Percentiles rank a stretch among this genome's conserved stretches.
Evolutionary conservation across 805 yeast genomes (phyloP).

Genomic region (Wickerhamomyces ciferrii): DNA sequence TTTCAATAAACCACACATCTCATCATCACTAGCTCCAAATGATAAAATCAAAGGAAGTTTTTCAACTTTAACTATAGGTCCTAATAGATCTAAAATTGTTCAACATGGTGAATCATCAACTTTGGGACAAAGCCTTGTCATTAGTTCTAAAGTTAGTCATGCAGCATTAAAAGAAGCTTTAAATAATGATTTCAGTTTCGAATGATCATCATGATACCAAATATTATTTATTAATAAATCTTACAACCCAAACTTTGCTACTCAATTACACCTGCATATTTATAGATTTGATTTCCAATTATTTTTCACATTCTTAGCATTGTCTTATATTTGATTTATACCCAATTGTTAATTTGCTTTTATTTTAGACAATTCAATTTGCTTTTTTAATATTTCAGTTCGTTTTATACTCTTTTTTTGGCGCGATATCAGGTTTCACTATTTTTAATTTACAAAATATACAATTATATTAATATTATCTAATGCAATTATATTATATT

Average conservation of each 20-base stretch:
- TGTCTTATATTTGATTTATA: not conserved
- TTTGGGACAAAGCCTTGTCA: slow-evolving; percentile 13
- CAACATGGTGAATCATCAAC: slow-evolving; percentile 22
- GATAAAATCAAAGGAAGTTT: slow-evolving; percentile 16
- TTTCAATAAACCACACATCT: not conserved
- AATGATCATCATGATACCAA: not conserved
- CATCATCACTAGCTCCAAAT: not conserved
- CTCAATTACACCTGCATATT: not conserved
- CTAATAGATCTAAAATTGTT: slow-evolving; percentile 19
- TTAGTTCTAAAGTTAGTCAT: slow-evolving; percentile 20
- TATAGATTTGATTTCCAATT: not conserved
- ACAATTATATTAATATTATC: not conserved
- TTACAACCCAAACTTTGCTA: not conserved
- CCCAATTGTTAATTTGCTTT: not conserved
- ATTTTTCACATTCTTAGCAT: not conserved
- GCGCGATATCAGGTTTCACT: not conserved
- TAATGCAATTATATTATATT: not conserved
- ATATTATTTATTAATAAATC: not conserved
- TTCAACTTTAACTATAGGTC: slow-evolving; percentile 22
- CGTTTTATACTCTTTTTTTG: not conserved
- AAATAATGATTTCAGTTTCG: not conserved
- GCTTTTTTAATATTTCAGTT: not conserved
- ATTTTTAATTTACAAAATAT: not conserved
- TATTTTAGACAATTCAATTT: no score
- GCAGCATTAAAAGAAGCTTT: slow-evolving; percentile 21